These are phyloP conservation scores for Fagus sylvatica DNA, from an alignment of 306 rosid genomes.

Conservation along the genomic window DNA sequence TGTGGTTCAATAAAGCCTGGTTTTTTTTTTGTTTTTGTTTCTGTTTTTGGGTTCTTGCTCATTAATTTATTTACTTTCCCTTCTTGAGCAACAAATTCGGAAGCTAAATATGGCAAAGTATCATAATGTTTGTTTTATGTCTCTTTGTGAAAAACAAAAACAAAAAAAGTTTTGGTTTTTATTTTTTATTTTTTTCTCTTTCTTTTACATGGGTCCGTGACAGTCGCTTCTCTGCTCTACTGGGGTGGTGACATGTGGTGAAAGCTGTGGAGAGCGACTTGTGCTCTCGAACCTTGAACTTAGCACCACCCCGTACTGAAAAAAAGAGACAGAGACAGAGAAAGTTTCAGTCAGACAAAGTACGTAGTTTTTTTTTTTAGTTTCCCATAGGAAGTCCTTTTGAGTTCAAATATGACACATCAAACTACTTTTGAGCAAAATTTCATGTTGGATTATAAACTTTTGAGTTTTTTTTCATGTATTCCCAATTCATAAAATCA, in stretches of 20 bases:
- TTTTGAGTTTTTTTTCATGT: neutral
- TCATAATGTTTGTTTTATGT: neutral
- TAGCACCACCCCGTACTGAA: constrained; percentile 1
- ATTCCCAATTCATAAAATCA: too few species aligned
- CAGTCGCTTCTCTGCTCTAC: constrained; percentile 28
- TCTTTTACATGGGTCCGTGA: constrained; percentile 20
- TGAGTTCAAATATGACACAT: neutral
- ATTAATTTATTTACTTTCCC: neutral
- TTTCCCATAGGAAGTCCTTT: too few species aligned
- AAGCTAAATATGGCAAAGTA: constrained; percentile 13
- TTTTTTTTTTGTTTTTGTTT: neutral
- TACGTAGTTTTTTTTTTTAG: neutral
- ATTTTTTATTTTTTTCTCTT: neutral
- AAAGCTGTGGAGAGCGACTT: constrained; percentile 47
- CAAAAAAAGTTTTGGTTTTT: neutral
- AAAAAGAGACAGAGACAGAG: constrained; percentile 20
- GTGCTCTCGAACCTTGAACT: constrained; percentile 53
- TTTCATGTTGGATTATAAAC: neutral
- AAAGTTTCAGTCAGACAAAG: constrained; percentile 8
- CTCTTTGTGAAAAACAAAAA: too few species aligned
- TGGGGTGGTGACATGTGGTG: constrained; percentile 39
- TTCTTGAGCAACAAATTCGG: neutral
- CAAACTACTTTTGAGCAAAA: neutral
- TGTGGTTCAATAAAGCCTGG: constrained; percentile 13
- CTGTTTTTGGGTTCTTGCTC: neutral